Base-by-base conservation (phyloP, 306 rosid species). In the Lathyrus oleraceus region DNA sequence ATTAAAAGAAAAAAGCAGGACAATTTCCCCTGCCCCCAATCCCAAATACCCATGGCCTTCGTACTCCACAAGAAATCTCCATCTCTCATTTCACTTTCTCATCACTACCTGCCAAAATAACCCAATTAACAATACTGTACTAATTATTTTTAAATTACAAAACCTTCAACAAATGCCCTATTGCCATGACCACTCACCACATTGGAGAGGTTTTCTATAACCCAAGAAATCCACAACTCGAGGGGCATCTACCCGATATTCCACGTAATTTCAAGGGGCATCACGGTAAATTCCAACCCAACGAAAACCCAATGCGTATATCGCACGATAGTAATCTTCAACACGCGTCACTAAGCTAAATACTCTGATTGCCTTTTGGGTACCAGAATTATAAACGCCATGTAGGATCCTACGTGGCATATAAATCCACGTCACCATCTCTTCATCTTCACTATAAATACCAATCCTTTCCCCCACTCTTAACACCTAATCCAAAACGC, bases 241-340 rank as follows among this genome's bases (percentile, higher is more conserved):
- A 74, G 65, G 74, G 85, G 72, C 82, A 74, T 78, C 78, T 74
- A 23, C 80, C 39, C 80, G 68, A 49, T 69, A 78, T 81, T 81
- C 80, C n/a, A 74, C 30, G 61, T 19, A 73, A 59, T 39, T 16
- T 17, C 0, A 59, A 59, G 52, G 82, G 85, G 20, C 6, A 58
- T 0, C 0, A 23, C 0, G 0, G 80, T 82, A 38, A 78, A 49
- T 52, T 43, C 35, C 0, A 0, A 17, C 39, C 7, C 2, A 0
- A 2, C 23, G 32, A 39, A 36, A 66, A 25, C 57, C 73, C 56
- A 12, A 81, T 40, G 70, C 75, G 66, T 43, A 5, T 0, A 5
- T 15, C 68, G 67, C 74, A 69, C 60, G 78, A 78, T 72, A 58
- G 75, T 36, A 21, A 19, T 10, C 35, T 4, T 2, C 57, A 1